phyloP scores from a whole-genome alignment of 2,329 filamentous ascomycete genomes.

The Exophiala calicioides region DNA sequence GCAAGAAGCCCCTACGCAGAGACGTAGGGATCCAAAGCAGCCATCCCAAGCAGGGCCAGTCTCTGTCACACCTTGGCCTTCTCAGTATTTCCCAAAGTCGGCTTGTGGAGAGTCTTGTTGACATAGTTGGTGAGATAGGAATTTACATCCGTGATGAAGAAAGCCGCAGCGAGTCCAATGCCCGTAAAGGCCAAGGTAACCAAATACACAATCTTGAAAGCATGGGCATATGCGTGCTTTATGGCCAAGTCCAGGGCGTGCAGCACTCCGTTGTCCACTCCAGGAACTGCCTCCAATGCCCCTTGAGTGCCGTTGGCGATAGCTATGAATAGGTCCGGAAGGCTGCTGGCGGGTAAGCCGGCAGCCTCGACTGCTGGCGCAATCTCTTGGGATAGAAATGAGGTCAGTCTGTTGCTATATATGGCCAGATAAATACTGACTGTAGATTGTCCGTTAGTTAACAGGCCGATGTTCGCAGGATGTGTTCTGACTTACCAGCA shows the following conservation, averaged over 20 bases:
- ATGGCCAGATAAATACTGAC: conserved; percentile 33
- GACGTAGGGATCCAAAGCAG: no score
- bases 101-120: conserved; percentile 19
- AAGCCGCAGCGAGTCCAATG: conserved; percentile 17
- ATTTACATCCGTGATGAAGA: conserved; percentile 14
- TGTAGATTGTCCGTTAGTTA: conserved; percentile 7
- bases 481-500: conserved; percentile 10
- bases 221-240: conserved; percentile 44
- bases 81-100: conserved; percentile 6
- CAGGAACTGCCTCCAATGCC: conserved; percentile 34
- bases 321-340: conserved; percentile 39
- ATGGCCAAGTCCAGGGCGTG: conserved; percentile 39
- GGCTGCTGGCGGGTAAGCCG: conserved; percentile 41
- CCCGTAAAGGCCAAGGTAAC: conserved; percentile 24
- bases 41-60: no score
- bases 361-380: conserved; percentile 39
- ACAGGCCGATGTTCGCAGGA: not conserved
- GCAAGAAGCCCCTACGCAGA: no score
- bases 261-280: conserved; percentile 38
- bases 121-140: conserved; percentile 14
- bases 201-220: conserved; percentile 48
- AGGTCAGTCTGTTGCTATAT: conserved; percentile 20
- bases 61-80: conserved; percentile 5
- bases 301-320: conserved; percentile 38
- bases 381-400: conserved; percentile 17